A percentile compares a stretch with the other conserved stretches of the same genome.
Conservation (phyloP, 495 filamentous ascomycete species). For the Haplographium delicatum region DNA sequence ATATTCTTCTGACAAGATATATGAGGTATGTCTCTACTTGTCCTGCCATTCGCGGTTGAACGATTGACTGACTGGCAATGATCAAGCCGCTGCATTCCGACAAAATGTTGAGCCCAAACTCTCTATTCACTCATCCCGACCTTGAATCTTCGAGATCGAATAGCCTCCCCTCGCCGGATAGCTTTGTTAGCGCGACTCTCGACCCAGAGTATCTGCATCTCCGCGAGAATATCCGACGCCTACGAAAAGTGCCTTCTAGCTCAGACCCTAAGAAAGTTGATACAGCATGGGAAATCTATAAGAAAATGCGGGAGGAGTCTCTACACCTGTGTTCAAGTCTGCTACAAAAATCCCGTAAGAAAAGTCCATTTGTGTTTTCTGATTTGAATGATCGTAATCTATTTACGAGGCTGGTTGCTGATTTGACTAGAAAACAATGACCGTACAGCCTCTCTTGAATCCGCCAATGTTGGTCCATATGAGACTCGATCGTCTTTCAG, state of each 20-base stretch:
- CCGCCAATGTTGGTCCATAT: constrained; percentile 4
- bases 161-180: constrained; percentile 19
- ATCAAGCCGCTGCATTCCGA: constrained; percentile 6
- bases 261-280: constrained; percentile 29
- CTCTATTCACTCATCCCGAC: constrained; percentile 7
- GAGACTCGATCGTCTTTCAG: constrained; percentile 18
- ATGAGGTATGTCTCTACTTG: constrained; percentile 8
- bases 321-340: constrained; percentile 25
- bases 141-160: constrained; percentile 19
- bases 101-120: constrained; percentile 12
- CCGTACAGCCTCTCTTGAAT: constrained; percentile 15
- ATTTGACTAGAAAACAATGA: constrained; percentile 7
- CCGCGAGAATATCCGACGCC: constrained; percentile 20
- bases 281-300: constrained; percentile 28
- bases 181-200: constrained; percentile 13
- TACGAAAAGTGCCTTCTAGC: constrained; percentile 23
- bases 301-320: constrained; percentile 25
- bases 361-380: neutral
- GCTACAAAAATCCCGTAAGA: constrained; percentile 24
- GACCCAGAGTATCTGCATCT: constrained; percentile 26
- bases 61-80: neutral
- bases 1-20: constrained; percentile 14
- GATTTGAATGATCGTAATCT: neutral
- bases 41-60: neutral
- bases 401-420: neutral